Evolutionary conservation across 768 basidiomycete genomes (phyloP).

Genomic region (Rhodosporidiobolus odoratus): DNA sequence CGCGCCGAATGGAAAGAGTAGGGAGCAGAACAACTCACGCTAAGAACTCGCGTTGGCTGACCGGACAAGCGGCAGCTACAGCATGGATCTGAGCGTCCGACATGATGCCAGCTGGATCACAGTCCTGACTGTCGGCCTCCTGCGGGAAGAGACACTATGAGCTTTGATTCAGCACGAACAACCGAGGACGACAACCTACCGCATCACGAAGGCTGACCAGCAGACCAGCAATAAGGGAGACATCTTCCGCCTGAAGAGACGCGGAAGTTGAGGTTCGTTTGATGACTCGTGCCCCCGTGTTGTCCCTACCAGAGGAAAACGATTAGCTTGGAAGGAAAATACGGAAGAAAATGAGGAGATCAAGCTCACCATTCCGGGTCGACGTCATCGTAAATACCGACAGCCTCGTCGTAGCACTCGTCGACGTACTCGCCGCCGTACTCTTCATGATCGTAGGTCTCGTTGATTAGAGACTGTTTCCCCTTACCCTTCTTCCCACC

Average conservation of each 20-base stretch:
- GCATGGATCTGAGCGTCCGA: slow-evolving; percentile 16
- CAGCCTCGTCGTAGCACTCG: slow-evolving; percentile 23
- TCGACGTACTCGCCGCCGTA: slow-evolving; percentile 27
- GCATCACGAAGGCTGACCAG: slow-evolving; percentile 14
- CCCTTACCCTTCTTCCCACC: not conserved
- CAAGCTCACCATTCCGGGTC: slow-evolving; percentile 15
- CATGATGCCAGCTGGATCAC: slow-evolving; percentile 12
- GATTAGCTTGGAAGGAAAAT: not conserved
- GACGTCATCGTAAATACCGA: slow-evolving; percentile 13
- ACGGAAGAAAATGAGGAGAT: not conserved
- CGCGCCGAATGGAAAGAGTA: no score
- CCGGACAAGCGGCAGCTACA: slow-evolving; percentile 18
- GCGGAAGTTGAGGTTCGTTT: no score
- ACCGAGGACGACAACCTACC: no score
- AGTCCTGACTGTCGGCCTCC: slow-evolving; percentile 10
- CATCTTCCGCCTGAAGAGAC: no score
- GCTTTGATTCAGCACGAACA: no score
- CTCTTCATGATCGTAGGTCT: slow-evolving; percentile 23
- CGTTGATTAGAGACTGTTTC: slow-evolving; percentile 4
- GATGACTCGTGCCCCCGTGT: not conserved
- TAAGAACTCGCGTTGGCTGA: slow-evolving; percentile 1
- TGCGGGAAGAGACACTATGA: no score
- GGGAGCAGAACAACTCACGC: no score
- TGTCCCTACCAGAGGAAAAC: not conserved
- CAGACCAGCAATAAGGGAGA: no score